phyloP scores from a whole-genome alignment of 371 early-diverging fungal species.

The Mortierella sp. region DNA sequence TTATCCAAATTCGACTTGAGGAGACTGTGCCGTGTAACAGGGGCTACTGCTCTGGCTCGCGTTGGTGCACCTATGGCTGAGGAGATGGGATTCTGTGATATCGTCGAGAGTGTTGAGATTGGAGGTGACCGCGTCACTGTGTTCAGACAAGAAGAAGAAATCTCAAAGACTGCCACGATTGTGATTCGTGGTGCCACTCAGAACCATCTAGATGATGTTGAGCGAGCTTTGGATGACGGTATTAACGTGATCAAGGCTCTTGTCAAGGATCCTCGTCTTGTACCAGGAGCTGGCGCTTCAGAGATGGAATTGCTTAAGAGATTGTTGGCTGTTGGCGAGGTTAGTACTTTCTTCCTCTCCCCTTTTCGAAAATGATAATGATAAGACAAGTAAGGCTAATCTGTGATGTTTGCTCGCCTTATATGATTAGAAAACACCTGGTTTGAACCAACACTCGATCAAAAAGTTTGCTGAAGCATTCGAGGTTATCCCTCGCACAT shows the following conservation, averaged over 20 bases:
- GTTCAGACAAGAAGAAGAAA: conserved; percentile 90
- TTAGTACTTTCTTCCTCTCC: conserved; percentile 7
- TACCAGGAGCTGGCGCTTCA: conserved; percentile 96
- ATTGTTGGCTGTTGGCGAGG: conserved; percentile 76
- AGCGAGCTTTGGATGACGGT: conserved; percentile 98
- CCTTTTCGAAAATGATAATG: background rate
- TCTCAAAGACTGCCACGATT: conserved; percentile 92
- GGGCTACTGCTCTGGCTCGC: conserved; percentile 94
- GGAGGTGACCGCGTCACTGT: conserved; percentile 97
- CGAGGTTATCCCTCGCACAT: conserved; percentile 95
- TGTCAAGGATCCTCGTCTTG: conserved; percentile 87
- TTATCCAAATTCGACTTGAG: conserved; percentile 97
- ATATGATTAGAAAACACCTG: conserved; percentile 84
- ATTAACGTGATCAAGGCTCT: conserved; percentile 97
- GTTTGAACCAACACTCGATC: conserved; percentile 96
- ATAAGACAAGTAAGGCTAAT: background rate
- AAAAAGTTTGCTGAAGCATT: conserved; percentile 97
- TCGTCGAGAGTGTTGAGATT: conserved; percentile 96
- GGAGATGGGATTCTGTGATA: conserved; percentile 97
- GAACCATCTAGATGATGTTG: conserved; percentile 97
- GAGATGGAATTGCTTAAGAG: conserved; percentile 94
- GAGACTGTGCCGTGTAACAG: conserved; percentile 93
- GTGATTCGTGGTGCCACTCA: conserved; percentile 98
- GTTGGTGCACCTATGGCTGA: conserved; percentile 95
- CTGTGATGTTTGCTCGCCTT: background rate